These are phyloP conservation scores for Aspergillus aculeatinus DNA, from an alignment of 2,329 filamentous ascomycete genomes.

Conservation along the genomic window DNA sequence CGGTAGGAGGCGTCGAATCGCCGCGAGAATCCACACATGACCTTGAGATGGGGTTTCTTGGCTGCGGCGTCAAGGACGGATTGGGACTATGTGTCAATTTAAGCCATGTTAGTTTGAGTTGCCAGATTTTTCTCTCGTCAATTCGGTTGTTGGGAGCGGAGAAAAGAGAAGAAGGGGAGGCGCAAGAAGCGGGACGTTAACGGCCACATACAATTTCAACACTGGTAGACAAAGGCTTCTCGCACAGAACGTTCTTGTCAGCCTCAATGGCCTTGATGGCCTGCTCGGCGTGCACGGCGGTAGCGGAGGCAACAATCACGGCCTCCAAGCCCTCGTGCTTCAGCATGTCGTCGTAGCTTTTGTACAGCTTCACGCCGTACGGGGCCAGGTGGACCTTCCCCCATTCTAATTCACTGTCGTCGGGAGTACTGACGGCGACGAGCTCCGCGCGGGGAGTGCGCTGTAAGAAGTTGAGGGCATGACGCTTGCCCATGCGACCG, in stretches of 20 bases:
- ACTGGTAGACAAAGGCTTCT: constrained; percentile 56
- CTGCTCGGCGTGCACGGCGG: constrained; percentile 57
- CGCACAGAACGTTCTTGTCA: constrained; percentile 57
- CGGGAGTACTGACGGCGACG: constrained; percentile 51
- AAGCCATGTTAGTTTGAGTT: not conserved
- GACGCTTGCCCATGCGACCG: constrained; percentile 53
- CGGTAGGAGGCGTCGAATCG: constrained; percentile 67
- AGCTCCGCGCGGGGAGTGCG: constrained; percentile 50
- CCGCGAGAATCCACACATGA: constrained; percentile 66
- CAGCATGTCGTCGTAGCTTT: constrained; percentile 58
- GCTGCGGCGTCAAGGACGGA: constrained; percentile 58
- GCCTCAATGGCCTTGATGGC: constrained; percentile 57
- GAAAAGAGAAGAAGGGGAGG: not conserved
- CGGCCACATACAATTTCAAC: constrained; percentile 54
- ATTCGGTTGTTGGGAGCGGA: not conserved
- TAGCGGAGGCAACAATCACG: constrained; percentile 56
- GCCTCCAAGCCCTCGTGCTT: constrained; percentile 56
- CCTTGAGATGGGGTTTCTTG: constrained; percentile 59
- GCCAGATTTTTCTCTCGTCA: not conserved
- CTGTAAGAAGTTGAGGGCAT: constrained; percentile 51
- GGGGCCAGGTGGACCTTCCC: constrained; percentile 52
- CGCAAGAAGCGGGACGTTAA: no score
- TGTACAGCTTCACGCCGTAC: constrained; percentile 54
- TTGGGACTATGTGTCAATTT: constrained; percentile 49
- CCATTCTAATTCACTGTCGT: constrained; percentile 50